These are phyloP conservation scores for Naegleria fowleri DNA, from an alignment of 208 protist species.

Conservation along the genomic window DNA sequence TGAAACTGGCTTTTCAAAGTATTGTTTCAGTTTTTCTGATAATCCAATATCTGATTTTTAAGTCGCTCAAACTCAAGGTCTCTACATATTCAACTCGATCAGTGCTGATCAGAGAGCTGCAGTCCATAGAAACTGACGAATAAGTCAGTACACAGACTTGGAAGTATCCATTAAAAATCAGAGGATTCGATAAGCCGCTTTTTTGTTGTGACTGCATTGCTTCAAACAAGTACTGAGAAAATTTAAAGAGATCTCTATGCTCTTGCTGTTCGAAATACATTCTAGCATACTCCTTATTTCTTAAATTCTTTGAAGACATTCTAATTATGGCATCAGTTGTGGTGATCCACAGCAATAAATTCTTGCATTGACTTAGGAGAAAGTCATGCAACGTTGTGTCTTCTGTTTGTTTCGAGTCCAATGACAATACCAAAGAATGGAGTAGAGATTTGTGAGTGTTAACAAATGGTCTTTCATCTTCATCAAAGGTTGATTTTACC, in stretches of 20 bases:
- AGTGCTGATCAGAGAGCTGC: background rate
- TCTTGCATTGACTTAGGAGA: background rate
- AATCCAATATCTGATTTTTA: constrained; percentile 8
- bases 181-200: background rate
- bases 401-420: background rate
- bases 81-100: background rate
- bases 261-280: constrained; percentile 9
- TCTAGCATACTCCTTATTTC: background rate
- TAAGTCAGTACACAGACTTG: background rate
- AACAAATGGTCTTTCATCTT: constrained; percentile 11
- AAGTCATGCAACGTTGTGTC: background rate
- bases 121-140: background rate
- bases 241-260: background rate
- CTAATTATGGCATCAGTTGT: constrained; percentile 6
- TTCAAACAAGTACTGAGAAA: background rate
- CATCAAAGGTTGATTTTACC: background rate
- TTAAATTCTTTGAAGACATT: background rate
- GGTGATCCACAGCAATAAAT: constrained; percentile 2
- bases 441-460: background rate
- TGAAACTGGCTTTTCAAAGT: background rate
- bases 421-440: background rate
- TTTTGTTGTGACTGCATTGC: background rate
- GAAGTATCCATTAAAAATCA: background rate
- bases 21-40: background rate
- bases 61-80: background rate